Evolutionary conservation across 2,329 filamentous ascomycete species (phyloP).

Genomic region (Botrytis cinerea): DNA sequence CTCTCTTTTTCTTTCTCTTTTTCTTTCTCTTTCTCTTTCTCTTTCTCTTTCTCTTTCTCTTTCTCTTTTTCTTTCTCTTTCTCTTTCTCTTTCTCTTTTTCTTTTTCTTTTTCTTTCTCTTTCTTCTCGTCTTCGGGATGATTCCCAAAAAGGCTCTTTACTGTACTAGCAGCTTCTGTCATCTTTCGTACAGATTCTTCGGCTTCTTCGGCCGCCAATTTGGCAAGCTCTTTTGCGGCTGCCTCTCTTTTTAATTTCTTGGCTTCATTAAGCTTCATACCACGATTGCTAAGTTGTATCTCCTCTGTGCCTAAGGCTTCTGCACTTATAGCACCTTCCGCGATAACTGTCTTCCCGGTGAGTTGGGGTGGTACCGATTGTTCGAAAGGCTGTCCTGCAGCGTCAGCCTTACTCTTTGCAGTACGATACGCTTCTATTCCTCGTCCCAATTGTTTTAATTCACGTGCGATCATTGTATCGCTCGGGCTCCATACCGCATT

Average conservation of each 20-base stretch:
- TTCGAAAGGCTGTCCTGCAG: slow-evolving; percentile 63
- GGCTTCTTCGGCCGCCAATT: slow-evolving; percentile 63
- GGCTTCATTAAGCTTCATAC: slow-evolving; percentile 76
- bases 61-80: slow-evolving; percentile 25
- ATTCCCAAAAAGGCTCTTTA: slow-evolving; percentile 45
- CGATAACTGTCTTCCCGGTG: slow-evolving; percentile 48
- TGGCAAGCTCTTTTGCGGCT: slow-evolving; percentile 66
- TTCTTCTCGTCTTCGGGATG: slow-evolving; percentile 29
- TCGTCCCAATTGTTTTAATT: slow-evolving; percentile 70
- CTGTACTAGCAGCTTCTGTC: slow-evolving; percentile 50
- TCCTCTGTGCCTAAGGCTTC: slow-evolving; percentile 57
- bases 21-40: slow-evolving; percentile 14
- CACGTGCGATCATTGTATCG: slow-evolving; percentile 81
- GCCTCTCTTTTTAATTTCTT: slow-evolving; percentile 78
- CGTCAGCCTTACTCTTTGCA: slow-evolving; percentile 65
- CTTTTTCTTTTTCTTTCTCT: slow-evolving; percentile 23
- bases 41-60: slow-evolving; percentile 4
- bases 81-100: slow-evolving; percentile 26
- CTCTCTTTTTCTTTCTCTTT: slow-evolving; percentile 21
- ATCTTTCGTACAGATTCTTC: slow-evolving; percentile 58
- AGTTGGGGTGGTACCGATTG: slow-evolving; percentile 41
- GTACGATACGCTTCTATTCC: slow-evolving; percentile 62
- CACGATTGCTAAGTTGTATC: slow-evolving; percentile 66
- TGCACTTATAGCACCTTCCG: slow-evolving; percentile 61
- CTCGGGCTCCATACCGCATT: slow-evolving; percentile 84